Percentiles rank a stretch among this genome's conserved stretches.
phyloP scores from a whole-genome alignment of 2,329 filamentous ascomycete genomes.

The Catunica adiposa region DNA sequence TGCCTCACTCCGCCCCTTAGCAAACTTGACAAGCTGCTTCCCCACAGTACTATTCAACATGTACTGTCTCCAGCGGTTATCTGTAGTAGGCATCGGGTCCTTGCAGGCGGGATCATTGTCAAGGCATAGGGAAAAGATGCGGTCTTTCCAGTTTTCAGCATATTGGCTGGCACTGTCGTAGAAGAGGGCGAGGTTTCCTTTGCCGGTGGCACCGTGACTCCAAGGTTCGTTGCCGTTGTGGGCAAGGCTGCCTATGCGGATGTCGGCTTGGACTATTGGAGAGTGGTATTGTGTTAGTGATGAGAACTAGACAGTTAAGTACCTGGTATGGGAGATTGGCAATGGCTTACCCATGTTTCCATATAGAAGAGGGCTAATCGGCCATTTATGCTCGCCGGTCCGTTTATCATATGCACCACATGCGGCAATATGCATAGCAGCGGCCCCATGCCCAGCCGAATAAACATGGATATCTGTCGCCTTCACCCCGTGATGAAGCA shows the following conservation, averaged over 20 bases:
- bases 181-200: not conserved
- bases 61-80: not conserved
- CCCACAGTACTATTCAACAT: too few species aligned
- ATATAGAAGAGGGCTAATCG: not conserved
- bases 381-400: not conserved
- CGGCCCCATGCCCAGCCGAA: not conserved
- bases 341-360: not conserved
- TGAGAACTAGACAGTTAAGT: not conserved
- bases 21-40: too few species aligned
- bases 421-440: not conserved
- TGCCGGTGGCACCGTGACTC: not conserved
- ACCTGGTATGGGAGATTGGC: not conserved
- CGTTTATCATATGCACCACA: not conserved
- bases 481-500: too few species aligned
- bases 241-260: not conserved
- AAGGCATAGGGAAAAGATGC: not conserved
- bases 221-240: not conserved
- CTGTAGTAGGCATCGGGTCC: not conserved
- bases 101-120: not conserved
- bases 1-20: too few species aligned
- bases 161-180: not conserved
- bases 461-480: not conserved
- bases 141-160: not conserved
- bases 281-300: not conserved
- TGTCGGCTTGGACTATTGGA: not conserved